Evolutionary conservation across 768 basidiomycete species (phyloP).

Genomic region (Gautieria morchelliformis): DNA sequence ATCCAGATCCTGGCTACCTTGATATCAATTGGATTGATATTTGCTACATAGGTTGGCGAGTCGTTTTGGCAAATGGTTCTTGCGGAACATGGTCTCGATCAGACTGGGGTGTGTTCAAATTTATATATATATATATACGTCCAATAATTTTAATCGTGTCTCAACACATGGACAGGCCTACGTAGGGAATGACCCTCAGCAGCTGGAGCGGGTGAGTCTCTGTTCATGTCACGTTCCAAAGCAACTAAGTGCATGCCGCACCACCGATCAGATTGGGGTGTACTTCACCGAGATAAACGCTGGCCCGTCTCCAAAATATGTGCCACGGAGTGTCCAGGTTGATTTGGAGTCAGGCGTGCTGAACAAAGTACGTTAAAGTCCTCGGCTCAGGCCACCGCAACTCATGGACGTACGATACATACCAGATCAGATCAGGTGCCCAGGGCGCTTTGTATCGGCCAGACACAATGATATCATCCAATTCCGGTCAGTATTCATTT

Average conservation of each 20-base stretch:
- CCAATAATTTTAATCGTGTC: conserved; percentile 5
- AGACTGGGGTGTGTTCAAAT: conserved; percentile 45
- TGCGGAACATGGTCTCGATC: conserved; percentile 74
- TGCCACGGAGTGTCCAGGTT: conserved; percentile 83
- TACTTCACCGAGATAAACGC: conserved; percentile 64
- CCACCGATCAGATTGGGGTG: conserved; percentile 51
- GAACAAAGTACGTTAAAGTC: conserved; percentile 44
- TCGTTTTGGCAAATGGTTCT: conserved; percentile 86
- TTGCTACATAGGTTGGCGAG: conserved; percentile 38
- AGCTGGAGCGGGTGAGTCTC: conserved; percentile 53
- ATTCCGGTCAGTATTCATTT: conserved; percentile 21
- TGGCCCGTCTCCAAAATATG: conserved; percentile 49
- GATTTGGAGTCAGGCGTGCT: conserved; percentile 87
- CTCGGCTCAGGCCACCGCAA: background rate
- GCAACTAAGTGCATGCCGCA: background rate
- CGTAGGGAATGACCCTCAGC: conserved; percentile 60
- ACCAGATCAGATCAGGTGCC: conserved; percentile 55
- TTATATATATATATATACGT: background rate
- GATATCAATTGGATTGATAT: background rate
- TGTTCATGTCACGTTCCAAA: background rate
- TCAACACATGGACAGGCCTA: conserved; percentile 39
- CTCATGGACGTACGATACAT: background rate
- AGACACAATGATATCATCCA: conserved; percentile 68
- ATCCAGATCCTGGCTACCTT: background rate
- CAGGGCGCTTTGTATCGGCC: conserved; percentile 76